Percentiles rank a stretch among this genome's conserved stretches.
phyloP scores from a whole-genome alignment of 768 basidiomycete species.

The Suillus occidentalis region DNA sequence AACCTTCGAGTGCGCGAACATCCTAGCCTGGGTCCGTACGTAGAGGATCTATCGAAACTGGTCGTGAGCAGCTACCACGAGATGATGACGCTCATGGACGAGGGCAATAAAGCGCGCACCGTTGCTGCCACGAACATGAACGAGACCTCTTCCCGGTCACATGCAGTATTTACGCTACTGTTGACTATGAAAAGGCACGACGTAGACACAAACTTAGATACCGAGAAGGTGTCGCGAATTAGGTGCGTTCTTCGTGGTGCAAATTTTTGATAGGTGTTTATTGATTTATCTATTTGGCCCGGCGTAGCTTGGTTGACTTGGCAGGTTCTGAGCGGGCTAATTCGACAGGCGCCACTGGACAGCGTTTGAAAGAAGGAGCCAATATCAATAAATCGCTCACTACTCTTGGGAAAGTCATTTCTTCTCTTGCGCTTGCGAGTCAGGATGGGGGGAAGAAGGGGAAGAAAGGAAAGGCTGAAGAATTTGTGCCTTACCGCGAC shows the following conservation, averaged over 20 bases:
- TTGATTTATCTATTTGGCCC: constrained; percentile 12
- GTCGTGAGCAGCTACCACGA: constrained; percentile 90
- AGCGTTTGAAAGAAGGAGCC: constrained; percentile 94
- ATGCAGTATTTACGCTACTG: constrained; percentile 96
- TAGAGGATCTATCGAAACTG: constrained; percentile 94
- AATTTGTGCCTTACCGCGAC: constrained; percentile 96
- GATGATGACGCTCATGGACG: constrained; percentile 99
- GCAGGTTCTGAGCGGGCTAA: constrained; percentile 97
- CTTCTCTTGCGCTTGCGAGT: constrained; percentile 71
- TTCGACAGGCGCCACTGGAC: constrained; percentile 95
- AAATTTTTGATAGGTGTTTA: background rate
- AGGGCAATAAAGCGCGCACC: constrained; percentile 97
- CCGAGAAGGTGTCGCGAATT: constrained; percentile 99
- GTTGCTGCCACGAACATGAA: constrained; percentile 99
- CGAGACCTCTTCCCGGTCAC: constrained; percentile 97
- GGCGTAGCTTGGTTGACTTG: constrained; percentile 83
- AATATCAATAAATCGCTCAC: constrained; percentile 99
- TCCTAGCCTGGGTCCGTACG: constrained; percentile 95
- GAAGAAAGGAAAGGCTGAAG: constrained; percentile 86
- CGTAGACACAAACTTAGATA: constrained; percentile 79
- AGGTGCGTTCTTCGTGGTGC: constrained; percentile 46
- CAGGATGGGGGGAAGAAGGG: constrained; percentile 71
- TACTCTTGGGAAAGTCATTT: constrained; percentile 97
- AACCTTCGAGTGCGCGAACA: constrained; percentile 97
- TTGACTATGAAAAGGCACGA: constrained; percentile 93